Percentiles rank a stretch among this genome's conserved stretches.
Conservation (phyloP, 169 alveolate species). For the Eimeria maxima region DNA sequence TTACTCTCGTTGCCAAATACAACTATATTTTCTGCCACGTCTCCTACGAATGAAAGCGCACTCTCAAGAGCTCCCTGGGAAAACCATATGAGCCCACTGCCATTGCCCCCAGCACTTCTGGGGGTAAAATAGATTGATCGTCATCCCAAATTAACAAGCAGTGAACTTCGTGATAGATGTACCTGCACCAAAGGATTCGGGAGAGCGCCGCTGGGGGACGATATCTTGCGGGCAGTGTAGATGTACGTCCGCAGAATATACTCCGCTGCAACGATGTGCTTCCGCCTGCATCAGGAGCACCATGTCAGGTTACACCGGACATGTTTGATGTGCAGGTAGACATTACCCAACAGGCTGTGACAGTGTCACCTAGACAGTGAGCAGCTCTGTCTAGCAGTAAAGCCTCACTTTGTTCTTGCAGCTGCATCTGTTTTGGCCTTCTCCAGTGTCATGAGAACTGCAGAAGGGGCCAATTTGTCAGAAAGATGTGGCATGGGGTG, state of each 20-base stretch:
- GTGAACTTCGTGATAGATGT: not conserved
- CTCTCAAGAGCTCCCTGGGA: not conserved
- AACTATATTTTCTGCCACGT: not conserved
- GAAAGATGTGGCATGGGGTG: slow-evolving; percentile 86
- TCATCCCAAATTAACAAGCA: no score
- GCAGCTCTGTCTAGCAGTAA: not conserved
- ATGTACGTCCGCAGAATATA: slow-evolving; percentile 93
- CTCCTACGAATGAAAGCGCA: not conserved
- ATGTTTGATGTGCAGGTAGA: not conserved
- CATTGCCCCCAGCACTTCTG: not conserved
- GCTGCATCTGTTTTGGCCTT: slow-evolving; percentile 88
- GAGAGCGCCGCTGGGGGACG: slow-evolving; percentile 86
- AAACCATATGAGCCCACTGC: not conserved
- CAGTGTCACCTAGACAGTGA: not conserved
- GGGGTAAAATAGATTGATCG: not conserved
- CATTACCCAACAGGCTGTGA: not conserved
- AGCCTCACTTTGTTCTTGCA: slow-evolving; percentile 86
- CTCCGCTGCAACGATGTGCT: slow-evolving; percentile 88
- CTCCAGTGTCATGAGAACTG: slow-evolving; percentile 87
- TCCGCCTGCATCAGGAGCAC: slow-evolving; percentile 86
- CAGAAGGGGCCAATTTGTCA: slow-evolving; percentile 77
- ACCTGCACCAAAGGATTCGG: slow-evolving; percentile 90
- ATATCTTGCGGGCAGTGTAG: slow-evolving; percentile 90
- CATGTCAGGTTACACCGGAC: not conserved
- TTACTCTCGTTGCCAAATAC: not conserved